Percentiles rank a stretch among this genome's conserved stretches.
Conservation (phyloP, 805 yeast species). For the Metschnikowia santaceciliae region DNA sequence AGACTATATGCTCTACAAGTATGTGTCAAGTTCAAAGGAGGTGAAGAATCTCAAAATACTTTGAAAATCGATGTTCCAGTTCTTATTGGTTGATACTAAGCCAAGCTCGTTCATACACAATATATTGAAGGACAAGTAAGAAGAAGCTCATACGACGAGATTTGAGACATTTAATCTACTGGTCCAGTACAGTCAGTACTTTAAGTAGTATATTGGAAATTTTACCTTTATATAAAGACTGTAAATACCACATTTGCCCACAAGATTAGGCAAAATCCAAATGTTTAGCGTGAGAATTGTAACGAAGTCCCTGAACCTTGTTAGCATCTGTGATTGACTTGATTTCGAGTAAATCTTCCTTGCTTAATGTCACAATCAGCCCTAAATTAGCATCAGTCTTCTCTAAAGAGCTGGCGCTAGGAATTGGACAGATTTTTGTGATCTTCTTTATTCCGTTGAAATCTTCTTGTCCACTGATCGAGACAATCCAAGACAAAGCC, state of each 20-base stretch:
- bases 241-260: not conserved
- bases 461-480: constrained; percentile 62
- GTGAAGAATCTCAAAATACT: constrained; percentile 19
- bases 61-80: constrained; percentile 16
- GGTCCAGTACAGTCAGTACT: not conserved
- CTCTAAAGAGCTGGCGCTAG: constrained; percentile 60
- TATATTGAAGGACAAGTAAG: not conserved
- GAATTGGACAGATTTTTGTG: constrained; percentile 71
- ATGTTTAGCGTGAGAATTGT: constrained; percentile 26
- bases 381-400: constrained; percentile 61
- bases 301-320: constrained; percentile 56
- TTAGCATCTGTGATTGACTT: constrained; percentile 41
- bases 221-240: not conserved
- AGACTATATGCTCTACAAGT: constrained; percentile 54
- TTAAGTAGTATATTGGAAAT: not conserved
- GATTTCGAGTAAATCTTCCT: constrained; percentile 54
- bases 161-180: not conserved
- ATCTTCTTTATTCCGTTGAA: constrained; percentile 38
- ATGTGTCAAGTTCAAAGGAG: constrained; percentile 40
- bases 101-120: not conserved
- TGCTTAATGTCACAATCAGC: constrained; percentile 43
- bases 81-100: constrained; percentile 12
- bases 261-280: constrained; percentile 8
- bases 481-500: constrained; percentile 43
- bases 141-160: not conserved